Evolutionary conservation across 2,329 filamentous ascomycete genomes (phyloP).

Genomic region (Simplicillium sp.): DNA sequence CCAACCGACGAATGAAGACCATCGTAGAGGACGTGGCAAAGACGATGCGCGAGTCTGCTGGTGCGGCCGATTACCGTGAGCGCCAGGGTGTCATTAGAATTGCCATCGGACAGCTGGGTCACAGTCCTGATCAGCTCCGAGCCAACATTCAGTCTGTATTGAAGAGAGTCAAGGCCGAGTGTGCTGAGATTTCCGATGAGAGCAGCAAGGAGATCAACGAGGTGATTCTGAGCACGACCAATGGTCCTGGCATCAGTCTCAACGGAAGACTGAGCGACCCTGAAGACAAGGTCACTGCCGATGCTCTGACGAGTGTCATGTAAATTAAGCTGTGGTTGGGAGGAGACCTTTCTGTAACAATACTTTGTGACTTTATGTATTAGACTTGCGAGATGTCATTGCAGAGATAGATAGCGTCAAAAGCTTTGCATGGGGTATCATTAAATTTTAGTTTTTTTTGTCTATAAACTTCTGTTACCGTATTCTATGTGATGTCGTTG

Average conservation of each 20-base stretch:
- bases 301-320: slow-evolving; percentile 44
- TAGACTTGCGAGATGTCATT: slow-evolving; percentile 14
- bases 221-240: slow-evolving; percentile 75
- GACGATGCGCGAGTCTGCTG: slow-evolving; percentile 73
- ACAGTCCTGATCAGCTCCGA: slow-evolving; percentile 77
- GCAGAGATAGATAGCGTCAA: too few species aligned
- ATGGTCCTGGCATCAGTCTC: slow-evolving; percentile 78
- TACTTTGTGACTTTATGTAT: slow-evolving; percentile 10
- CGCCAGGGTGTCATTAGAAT: slow-evolving; percentile 74
- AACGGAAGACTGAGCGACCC: slow-evolving; percentile 66
- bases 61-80: slow-evolving; percentile 82
- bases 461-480: slow-evolving; percentile 9
- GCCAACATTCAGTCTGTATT: slow-evolving; percentile 76
- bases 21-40: slow-evolving; percentile 71
- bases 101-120: slow-evolving; percentile 83
- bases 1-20: slow-evolving; percentile 76
- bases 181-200: slow-evolving; percentile 54
- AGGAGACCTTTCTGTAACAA: not conserved
- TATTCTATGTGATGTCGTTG: slow-evolving; percentile 23
- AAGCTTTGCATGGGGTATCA: too few species aligned
- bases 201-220: slow-evolving; percentile 39
- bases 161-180: slow-evolving; percentile 68
- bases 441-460: slow-evolving; percentile 4
- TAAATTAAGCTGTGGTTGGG: slow-evolving; percentile 20
- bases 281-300: slow-evolving; percentile 44